Evolutionary conservation across 768 basidiomycete species (phyloP).

Genomic region (Omphalotus guepiniiformis): DNA sequence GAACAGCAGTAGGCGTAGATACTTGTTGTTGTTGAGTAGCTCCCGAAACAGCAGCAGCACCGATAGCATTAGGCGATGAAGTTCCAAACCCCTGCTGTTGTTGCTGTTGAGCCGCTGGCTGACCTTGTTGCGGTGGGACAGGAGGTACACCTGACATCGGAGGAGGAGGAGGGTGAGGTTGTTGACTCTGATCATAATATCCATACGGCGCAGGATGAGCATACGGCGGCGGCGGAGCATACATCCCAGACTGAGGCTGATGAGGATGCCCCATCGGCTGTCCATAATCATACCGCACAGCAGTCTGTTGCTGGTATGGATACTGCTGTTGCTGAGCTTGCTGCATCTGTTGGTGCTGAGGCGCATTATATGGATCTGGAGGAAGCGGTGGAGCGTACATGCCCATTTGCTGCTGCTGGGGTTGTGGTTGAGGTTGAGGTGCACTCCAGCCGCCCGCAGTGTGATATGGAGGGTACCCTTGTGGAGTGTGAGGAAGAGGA

Average conservation of each 20-base stretch:
- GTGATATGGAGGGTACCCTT: neutral
- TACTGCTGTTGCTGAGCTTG: neutral
- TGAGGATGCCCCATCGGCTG: neutral
- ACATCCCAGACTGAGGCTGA: neutral
- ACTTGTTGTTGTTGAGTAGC: neutral
- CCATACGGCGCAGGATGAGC: neutral
- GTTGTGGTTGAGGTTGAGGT: constrained; percentile 3
- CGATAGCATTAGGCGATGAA: neutral
- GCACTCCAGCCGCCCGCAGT: neutral
- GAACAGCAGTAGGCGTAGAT: neutral
- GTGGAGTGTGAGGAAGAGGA: neutral
- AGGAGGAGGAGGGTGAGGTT: constrained; percentile 12
- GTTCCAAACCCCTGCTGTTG: constrained; percentile 7
- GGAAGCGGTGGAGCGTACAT: neutral
- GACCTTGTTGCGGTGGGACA: constrained; percentile 9
- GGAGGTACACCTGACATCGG: constrained; percentile 1
- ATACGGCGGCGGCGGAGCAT: neutral
- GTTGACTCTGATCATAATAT: constrained; percentile 10
- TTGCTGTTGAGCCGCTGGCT: constrained; percentile 12
- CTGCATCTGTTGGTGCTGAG: neutral
- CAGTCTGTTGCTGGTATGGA: neutral
- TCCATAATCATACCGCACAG: neutral
- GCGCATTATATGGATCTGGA: neutral
- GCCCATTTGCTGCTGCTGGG: constrained; percentile 7
- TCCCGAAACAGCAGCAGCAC: neutral